Percentiles rank a stretch among this genome's conserved stretches.
These are phyloP conservation scores for Centella asiatica DNA, from an alignment of 129 eudicot genomes.

Conservation along the genomic window DNA sequence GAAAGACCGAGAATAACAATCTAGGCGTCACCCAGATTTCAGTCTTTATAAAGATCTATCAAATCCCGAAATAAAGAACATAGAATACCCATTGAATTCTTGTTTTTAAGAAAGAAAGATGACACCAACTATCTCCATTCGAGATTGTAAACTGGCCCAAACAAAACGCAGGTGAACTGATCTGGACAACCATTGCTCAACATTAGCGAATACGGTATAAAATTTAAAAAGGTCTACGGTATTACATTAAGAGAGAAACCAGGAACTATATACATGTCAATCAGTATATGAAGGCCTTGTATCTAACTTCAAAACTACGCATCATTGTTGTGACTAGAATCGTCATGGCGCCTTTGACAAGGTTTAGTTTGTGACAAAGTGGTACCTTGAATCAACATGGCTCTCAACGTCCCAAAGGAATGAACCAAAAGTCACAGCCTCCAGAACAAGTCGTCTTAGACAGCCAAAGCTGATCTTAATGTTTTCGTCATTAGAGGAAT, in stretches of 20 bases:
- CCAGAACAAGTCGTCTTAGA: conserved; percentile 68
- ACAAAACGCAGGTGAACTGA: too few species aligned
- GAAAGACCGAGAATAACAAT: too few species aligned
- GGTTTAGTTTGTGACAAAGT: conserved; percentile 47
- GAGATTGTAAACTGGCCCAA: too few species aligned
- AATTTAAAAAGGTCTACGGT: too few species aligned
- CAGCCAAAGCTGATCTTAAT: conserved; percentile 84
- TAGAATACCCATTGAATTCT: too few species aligned
- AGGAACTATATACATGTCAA: conserved; percentile 8
- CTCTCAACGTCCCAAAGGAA: conserved; percentile 98
- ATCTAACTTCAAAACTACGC: neutral
- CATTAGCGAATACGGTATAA: too few species aligned
- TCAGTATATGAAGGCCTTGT: neutral
- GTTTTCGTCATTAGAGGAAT: conserved; percentile 67
- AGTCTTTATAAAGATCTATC: too few species aligned
- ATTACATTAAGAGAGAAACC: neutral
- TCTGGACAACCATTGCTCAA: too few species aligned
- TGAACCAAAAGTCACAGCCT: conserved; percentile 95
- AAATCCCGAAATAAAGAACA: too few species aligned
- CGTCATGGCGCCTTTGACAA: neutral
- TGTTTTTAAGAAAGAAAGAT: too few species aligned
- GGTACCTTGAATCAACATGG: conserved; percentile 75
- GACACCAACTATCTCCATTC: too few species aligned
- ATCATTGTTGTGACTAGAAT: neutral
- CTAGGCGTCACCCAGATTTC: too few species aligned